Evolutionary conservation across 148 eudicot species (phyloP).

Genomic region (Hydrangea macrophylla): DNA sequence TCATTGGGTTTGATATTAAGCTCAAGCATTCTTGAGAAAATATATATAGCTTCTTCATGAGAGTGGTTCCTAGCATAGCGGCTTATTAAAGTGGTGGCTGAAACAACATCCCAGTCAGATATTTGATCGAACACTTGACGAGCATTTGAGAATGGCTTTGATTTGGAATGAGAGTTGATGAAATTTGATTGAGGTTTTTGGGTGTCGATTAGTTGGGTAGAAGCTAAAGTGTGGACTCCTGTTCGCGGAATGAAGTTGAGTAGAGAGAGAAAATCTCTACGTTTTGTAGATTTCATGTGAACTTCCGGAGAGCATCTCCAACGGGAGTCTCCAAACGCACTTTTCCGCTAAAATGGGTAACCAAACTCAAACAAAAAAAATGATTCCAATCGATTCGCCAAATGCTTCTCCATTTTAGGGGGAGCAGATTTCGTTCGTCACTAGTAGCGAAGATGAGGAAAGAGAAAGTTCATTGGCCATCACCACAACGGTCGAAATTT

Average conservation of each 20-base stretch:
- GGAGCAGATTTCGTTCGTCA: no score
- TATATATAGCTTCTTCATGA: constrained; percentile 24
- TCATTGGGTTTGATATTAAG: constrained; percentile 34
- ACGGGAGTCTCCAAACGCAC: no score
- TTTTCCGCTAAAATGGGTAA: no score
- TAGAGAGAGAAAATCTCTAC: constrained; percentile 2
- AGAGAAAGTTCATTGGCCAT: no score
- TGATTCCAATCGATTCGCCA: no score
- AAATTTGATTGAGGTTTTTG: constrained; percentile 1
- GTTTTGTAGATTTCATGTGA: constrained; percentile 13
- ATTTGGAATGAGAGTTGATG: not conserved
- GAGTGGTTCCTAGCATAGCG: constrained; percentile 19
- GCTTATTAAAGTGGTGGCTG: constrained; percentile 38
- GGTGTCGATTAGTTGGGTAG: constrained; percentile 3
- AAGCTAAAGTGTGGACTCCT: constrained; percentile 1
- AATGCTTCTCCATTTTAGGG: no score
- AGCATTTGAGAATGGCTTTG: constrained; percentile 14
- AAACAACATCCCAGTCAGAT: constrained; percentile 35
- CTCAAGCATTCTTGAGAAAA: constrained; percentile 33
- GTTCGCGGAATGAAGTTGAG: constrained; percentile 3
- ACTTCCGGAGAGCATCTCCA: no score
- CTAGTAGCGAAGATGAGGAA: no score
- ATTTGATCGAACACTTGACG: constrained; percentile 36
- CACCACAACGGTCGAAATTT: no score
- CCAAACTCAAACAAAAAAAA: no score